These are phyloP conservation scores for Annulohypoxylon maeteangense DNA, from an alignment of 495 filamentous ascomycete genomes.

Conservation along the genomic window DNA sequence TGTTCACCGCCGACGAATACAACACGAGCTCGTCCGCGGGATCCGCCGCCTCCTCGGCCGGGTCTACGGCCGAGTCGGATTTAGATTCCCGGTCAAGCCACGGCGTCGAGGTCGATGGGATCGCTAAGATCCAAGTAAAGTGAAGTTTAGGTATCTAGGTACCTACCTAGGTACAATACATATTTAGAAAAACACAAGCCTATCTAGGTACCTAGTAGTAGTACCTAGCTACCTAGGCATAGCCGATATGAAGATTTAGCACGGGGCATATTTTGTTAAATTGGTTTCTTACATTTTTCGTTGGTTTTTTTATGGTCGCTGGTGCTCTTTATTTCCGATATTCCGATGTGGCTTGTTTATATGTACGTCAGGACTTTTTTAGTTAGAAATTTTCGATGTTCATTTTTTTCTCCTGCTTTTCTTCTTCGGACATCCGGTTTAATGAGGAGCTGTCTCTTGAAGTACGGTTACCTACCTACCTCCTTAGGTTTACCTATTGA, in stretches of 20 bases:
- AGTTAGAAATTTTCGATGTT: not conserved
- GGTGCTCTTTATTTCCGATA: not conserved
- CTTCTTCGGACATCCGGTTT: not conserved
- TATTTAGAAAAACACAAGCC: too few relatives aligned
- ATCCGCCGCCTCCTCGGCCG: constrained; percentile 4
- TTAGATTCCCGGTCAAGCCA: constrained; percentile 34
- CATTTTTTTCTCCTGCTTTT: not conserved
- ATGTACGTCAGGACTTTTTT: not conserved
- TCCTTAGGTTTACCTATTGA: not conserved
- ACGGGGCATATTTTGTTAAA: not conserved
- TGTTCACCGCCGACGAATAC: constrained; percentile 17
- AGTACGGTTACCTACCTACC: not conserved
- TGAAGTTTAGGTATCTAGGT: not conserved
- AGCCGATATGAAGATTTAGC: not conserved
- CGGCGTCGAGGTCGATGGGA: constrained; percentile 1
- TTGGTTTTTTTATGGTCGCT: too few relatives aligned
- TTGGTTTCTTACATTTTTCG: not conserved
- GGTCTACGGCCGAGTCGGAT: constrained; percentile 28
- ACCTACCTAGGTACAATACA: not conserved
- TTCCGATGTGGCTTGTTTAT: not conserved
- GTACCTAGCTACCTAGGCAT: not conserved
- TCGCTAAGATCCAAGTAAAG: constrained; percentile 7
- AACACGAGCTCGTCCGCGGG: not conserved
- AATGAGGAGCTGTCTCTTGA: constrained; percentile 1
- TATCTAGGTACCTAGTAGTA: not conserved